phyloP scores from a whole-genome alignment of 345 rosid genomes.

The Balakata baccata region DNA sequence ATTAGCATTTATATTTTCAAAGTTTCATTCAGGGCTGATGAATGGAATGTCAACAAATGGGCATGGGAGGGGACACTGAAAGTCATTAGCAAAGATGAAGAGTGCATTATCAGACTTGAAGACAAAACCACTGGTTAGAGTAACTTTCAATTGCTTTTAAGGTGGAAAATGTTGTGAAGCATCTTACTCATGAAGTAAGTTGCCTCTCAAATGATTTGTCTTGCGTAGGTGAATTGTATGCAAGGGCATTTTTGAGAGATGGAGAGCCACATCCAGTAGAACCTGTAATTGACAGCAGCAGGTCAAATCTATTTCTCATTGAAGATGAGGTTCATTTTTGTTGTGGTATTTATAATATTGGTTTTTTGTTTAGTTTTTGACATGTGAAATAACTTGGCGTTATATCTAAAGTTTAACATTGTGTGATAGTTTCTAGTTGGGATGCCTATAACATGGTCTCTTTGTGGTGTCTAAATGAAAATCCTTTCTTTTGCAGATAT shows the following conservation, averaged over 20 bases:
- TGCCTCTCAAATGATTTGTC: slow-evolving; percentile 8
- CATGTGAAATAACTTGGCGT: not conserved
- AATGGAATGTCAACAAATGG: slow-evolving; percentile 99
- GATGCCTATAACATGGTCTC: not conserved
- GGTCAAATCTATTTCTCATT: slow-evolving; percentile 45
- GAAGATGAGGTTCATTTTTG: slow-evolving; percentile 7
- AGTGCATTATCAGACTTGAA: slow-evolving; percentile 91
- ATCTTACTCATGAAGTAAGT: not conserved
- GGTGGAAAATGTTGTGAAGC: slow-evolving; percentile 11
- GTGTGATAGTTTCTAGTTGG: slow-evolving; percentile 10
- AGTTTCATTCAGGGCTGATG: slow-evolving; percentile 78
- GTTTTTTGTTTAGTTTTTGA: not conserved
- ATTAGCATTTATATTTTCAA: slow-evolving; percentile 15
- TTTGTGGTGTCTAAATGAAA: slow-evolving; percentile 18
- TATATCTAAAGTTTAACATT: not conserved
- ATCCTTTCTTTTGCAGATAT: slow-evolving; percentile 64
- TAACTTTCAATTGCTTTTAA: slow-evolving; percentile 17
- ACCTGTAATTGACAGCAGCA: slow-evolving; percentile 96
- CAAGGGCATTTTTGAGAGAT: slow-evolving; percentile 84
- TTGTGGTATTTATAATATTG: slow-evolving; percentile 4
- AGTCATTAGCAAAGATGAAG: slow-evolving; percentile 92
- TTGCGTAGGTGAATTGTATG: slow-evolving; percentile 73
- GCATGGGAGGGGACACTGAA: slow-evolving; percentile 90
- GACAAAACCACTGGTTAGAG: slow-evolving; percentile 68
- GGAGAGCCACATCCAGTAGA: slow-evolving; percentile 98